Evolutionary conservation across 148 eudicot genomes (phyloP).

Genomic region (Beta vulgaris): DNA sequence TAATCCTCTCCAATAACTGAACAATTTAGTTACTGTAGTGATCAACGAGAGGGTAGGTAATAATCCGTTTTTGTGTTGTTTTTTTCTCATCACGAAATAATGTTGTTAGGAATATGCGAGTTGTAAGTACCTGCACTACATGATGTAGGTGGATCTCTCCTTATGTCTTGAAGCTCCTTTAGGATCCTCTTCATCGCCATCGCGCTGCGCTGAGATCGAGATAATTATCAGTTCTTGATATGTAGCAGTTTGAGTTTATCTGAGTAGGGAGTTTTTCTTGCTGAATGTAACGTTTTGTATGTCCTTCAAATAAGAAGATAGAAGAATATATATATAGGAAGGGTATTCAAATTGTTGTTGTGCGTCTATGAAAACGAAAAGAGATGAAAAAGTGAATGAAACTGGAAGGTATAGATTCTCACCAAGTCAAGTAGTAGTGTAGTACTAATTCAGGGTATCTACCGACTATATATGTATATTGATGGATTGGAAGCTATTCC

Average conservation of each 20-base stretch:
- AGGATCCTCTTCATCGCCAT: conserved; percentile 64
- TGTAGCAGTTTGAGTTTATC: neutral
- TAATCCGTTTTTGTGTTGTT: too few relatives aligned
- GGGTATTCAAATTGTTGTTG: neutral
- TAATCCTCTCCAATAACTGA: neutral
- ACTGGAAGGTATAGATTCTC: conserved; percentile 5
- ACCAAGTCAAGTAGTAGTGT: neutral
- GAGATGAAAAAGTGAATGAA: neutral
- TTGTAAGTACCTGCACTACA: conserved; percentile 54
- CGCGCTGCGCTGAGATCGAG: neutral
- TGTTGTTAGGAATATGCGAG: neutral
- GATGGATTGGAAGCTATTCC: conserved; percentile 25
- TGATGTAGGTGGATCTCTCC: conserved; percentile 56
- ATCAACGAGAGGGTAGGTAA: too few relatives aligned
- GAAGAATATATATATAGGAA: conserved; percentile 14
- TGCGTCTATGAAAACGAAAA: too few relatives aligned
- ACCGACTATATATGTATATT: conserved; percentile 9
- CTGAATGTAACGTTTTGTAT: neutral
- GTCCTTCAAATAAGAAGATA: neutral
- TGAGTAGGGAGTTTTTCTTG: neutral
- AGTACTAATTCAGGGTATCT: conserved; percentile 3
- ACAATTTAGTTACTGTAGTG: too few relatives aligned
- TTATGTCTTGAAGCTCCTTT: conserved; percentile 62
- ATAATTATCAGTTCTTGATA: conserved; percentile 17
- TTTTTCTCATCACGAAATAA: too few relatives aligned